These are phyloP conservation scores for Cordyceps javanica DNA, from an alignment of 2,329 filamentous ascomycete species.

Conservation along the genomic window DNA sequence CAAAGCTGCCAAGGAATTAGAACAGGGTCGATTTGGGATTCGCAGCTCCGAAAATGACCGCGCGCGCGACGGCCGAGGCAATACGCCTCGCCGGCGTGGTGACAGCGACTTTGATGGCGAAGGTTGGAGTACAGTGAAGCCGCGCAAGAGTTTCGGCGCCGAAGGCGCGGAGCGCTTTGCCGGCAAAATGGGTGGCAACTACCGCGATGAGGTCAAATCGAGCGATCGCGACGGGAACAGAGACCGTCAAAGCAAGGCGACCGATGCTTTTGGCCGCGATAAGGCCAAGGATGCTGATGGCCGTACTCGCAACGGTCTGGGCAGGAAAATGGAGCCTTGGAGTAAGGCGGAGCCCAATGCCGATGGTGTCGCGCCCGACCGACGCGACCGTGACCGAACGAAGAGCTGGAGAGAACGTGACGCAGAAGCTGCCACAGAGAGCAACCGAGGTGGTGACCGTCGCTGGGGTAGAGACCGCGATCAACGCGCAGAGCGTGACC, in stretches of 20 bases:
- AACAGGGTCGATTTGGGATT: slow-evolving; percentile 56
- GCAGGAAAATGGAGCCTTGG: slow-evolving; percentile 69
- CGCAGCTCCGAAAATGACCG: slow-evolving; percentile 46
- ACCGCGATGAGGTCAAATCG: slow-evolving; percentile 36
- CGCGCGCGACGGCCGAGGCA: slow-evolving; percentile 40
- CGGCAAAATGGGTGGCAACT: slow-evolving; percentile 54
- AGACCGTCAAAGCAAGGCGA: slow-evolving; percentile 40
- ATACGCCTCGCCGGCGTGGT: slow-evolving; percentile 47
- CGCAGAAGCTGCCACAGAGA: slow-evolving; percentile 33
- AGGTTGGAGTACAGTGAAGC: slow-evolving; percentile 68
- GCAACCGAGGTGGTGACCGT: slow-evolving; percentile 39
- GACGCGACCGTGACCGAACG: slow-evolving; percentile 50
- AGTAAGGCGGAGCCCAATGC: slow-evolving; percentile 50
- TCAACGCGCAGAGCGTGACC: slow-evolving; percentile 65
- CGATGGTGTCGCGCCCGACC: slow-evolving; percentile 29
- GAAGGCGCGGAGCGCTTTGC: slow-evolving; percentile 68
- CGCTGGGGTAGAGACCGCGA: slow-evolving; percentile 48
- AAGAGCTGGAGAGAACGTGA: slow-evolving; percentile 57
- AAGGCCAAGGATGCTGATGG: slow-evolving; percentile 48
- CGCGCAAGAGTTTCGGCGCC: slow-evolving; percentile 66
- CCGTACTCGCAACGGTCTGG: slow-evolving; percentile 57
- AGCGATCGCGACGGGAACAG: slow-evolving; percentile 50
- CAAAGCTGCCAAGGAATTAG: slow-evolving; percentile 45
- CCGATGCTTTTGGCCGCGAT: slow-evolving; percentile 45
- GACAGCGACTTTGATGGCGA: slow-evolving; percentile 57